Conservation (phyloP, 140 eudicot species). For the Ambrosia hybrid region DNA sequence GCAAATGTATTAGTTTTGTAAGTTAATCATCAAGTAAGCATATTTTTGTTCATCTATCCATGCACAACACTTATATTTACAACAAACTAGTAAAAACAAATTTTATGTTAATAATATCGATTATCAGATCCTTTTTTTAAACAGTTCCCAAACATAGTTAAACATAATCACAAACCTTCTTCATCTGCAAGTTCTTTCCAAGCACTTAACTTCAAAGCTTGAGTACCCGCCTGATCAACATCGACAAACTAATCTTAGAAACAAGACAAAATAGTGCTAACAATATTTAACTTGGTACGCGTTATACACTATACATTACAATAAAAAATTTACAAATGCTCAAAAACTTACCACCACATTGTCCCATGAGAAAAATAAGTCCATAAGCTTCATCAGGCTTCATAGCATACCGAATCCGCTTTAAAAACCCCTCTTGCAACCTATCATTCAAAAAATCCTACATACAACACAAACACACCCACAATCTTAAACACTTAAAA, state of each 20-base stretch:
- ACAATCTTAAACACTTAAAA: neutral
- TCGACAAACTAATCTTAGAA: slow-evolving; percentile 14
- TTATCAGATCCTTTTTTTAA: neutral
- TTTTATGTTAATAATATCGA: neutral
- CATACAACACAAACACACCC: slow-evolving; percentile 5
- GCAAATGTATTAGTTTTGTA: neutral
- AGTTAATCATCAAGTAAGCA: neutral
- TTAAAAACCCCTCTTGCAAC: slow-evolving; percentile 78
- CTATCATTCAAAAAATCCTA: slow-evolving; percentile 92
- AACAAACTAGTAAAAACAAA: neutral
- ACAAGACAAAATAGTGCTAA: neutral
- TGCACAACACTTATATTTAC: neutral
- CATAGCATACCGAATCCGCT: slow-evolving; percentile 91
- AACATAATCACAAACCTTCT: slow-evolving; percentile 53
- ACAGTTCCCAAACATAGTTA: neutral
- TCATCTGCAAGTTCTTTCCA: slow-evolving; percentile 92
- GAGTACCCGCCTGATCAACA: slow-evolving; percentile 77
- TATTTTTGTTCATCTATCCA: neutral
- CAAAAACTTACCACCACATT: slow-evolving; percentile 88
- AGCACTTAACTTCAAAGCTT: slow-evolving; percentile 68
- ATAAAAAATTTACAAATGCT: too few species aligned
- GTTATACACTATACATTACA: neutral
- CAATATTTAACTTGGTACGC: neutral
- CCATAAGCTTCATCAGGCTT: slow-evolving; percentile 99
- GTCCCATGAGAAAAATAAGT: slow-evolving; percentile 96